Conservation (phyloP, 2,329 filamentous ascomycete species). For the Talaromyces albobiverticillius region DNA sequence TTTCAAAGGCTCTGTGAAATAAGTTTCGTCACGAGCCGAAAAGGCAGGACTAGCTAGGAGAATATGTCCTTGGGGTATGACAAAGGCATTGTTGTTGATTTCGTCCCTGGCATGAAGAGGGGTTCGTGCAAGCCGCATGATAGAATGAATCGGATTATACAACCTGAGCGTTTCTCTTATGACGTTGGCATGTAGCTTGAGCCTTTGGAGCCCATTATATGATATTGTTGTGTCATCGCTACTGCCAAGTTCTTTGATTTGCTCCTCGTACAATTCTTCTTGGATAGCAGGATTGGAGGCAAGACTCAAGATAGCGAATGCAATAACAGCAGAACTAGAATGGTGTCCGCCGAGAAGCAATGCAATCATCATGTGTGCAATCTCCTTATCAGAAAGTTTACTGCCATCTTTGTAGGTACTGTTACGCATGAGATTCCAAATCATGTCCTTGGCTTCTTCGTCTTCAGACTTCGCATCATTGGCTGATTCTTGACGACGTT, state of each 20-base stretch:
- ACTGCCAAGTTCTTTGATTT: conserved; percentile 67
- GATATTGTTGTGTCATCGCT: conserved; percentile 70
- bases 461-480: conserved; percentile 44
- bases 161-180: conserved; percentile 90
- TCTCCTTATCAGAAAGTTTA: conserved; percentile 74
- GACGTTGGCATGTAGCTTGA: conserved; percentile 78
- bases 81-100: conserved; percentile 72
- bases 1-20: conserved; percentile 75
- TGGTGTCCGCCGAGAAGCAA: conserved; percentile 90
- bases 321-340: conserved; percentile 77
- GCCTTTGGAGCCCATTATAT: conserved; percentile 73
- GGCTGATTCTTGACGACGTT: conserved; percentile 54
- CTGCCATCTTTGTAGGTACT: conserved; percentile 80
- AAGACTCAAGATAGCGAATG: conserved; percentile 81
- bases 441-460: conserved; percentile 68
- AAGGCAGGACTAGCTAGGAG: conserved; percentile 77
- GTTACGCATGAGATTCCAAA: conserved; percentile 78
- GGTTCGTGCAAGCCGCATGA: conserved; percentile 86
- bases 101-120: conserved; percentile 66
- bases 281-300: conserved; percentile 75
- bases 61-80: conserved; percentile 75
- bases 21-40: conserved; percentile 69
- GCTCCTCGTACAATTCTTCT: conserved; percentile 81
- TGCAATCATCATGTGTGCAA: conserved; percentile 92
- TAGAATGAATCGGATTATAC: conserved; percentile 91